phyloP scores from a whole-genome alignment of 192 early-diverging fungal genomes.

The Coemansia sp. region DNA sequence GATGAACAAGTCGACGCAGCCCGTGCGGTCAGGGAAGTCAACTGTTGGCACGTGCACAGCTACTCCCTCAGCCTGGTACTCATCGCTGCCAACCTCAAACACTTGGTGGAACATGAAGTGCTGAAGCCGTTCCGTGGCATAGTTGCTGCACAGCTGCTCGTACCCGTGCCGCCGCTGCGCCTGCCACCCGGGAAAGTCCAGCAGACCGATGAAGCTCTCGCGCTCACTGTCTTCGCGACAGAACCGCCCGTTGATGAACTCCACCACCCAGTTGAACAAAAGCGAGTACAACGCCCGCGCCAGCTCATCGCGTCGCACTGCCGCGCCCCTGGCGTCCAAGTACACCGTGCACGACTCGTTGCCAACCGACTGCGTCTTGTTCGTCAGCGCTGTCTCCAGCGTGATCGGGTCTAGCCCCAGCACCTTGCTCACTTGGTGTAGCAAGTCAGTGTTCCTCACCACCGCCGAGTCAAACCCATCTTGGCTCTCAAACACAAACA shows the following conservation, averaged over 20 bases:
- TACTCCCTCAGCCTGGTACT: conserved; percentile 66
- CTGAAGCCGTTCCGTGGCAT: conserved; percentile 86
- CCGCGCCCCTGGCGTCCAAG: conserved; percentile 72
- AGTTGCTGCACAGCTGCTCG: conserved; percentile 77
- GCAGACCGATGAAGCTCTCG: conserved; percentile 77
- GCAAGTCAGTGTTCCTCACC: conserved; percentile 74
- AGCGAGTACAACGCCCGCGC: conserved; percentile 79
- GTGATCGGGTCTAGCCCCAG: conserved; percentile 73
- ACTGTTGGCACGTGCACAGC: conserved; percentile 46
- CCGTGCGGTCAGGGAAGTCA: conserved; percentile 64
- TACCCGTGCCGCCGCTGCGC: conserved; percentile 43
- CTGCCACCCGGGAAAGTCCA: conserved; percentile 85
- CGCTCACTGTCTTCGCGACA: conserved; percentile 63
- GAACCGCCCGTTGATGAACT: conserved; percentile 80
- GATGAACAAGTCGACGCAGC: conserved; percentile 73
- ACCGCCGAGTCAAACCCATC: conserved; percentile 78
- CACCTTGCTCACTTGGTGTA: conserved; percentile 78
- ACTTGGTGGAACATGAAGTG: conserved; percentile 70
- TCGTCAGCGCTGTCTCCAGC: conserved; percentile 78
- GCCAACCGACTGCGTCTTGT: conserved; percentile 79
- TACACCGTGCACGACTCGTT: conserved; percentile 81
- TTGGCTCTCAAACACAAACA: conserved; percentile 71
- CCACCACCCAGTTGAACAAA: conserved; percentile 81
- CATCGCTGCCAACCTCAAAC: conserved; percentile 67
- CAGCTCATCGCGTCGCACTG: conserved; percentile 69